Evolutionary conservation across 2,329 filamentous ascomycete genomes (phyloP).

Genomic region (Aspergillus fumigatus): DNA sequence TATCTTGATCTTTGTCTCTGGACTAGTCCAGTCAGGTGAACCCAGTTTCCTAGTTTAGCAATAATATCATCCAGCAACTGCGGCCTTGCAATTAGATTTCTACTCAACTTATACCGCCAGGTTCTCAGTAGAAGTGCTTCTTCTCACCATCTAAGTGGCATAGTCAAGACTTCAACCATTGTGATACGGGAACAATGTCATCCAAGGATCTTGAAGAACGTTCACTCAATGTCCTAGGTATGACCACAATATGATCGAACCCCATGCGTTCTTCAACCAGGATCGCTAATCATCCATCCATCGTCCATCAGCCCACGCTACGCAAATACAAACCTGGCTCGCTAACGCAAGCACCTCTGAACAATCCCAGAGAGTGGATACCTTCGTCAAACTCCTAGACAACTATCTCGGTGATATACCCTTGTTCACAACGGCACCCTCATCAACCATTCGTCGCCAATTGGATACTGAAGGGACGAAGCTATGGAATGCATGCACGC

Average conservation of each 20-base stretch:
- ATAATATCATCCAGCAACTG: background rate
- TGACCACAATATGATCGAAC: background rate
- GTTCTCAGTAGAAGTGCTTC: background rate
- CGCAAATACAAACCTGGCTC: slow-evolving; percentile 12
- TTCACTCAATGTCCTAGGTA: slow-evolving; percentile 2
- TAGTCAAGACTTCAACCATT: background rate
- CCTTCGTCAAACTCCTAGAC: slow-evolving; percentile 7
- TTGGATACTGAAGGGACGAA: slow-evolving; percentile 30
- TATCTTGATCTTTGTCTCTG: slow-evolving; percentile 1
- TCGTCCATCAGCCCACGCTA: slow-evolving; percentile 19
- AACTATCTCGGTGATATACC: slow-evolving; percentile 14
- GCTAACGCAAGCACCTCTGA: slow-evolving; percentile 2
- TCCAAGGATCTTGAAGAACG: background rate
- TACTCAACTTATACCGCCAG: background rate
- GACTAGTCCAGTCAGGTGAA: slow-evolving; percentile 13
- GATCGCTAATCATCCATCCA: background rate
- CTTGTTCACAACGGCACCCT: slow-evolving; percentile 1
- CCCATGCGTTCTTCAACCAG: background rate
- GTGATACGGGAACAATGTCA: background rate
- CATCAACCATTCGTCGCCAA: slow-evolving; percentile 9
- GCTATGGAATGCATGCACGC: slow-evolving; percentile 37
- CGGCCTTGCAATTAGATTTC: background rate
- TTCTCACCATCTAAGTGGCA: background rate
- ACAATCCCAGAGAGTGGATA: slow-evolving; percentile 1
- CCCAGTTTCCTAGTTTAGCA: background rate